Conservation (phyloP, 345 rosid species). For the Rhodamnia argentea region DNA sequence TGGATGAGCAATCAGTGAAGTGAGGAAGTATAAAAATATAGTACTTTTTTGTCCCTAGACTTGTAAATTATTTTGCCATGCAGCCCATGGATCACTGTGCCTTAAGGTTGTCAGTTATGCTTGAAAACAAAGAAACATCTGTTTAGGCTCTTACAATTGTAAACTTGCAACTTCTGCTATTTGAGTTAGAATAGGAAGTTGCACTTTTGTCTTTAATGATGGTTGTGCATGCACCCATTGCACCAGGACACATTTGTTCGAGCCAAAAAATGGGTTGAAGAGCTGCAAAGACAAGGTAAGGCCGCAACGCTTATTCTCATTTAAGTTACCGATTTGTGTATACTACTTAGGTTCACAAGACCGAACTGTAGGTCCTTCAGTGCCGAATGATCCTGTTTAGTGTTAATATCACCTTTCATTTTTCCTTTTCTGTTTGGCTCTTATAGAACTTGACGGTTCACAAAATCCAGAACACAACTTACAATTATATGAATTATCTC, state of each 20-base stretch:
- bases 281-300: slow-evolving; percentile 33
- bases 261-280: slow-evolving; percentile 39
- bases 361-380: neutral
- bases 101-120: neutral
- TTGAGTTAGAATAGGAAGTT: neutral
- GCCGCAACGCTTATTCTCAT: neutral
- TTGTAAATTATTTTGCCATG: neutral
- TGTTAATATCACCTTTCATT: neutral
- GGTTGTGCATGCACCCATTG: neutral
- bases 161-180: neutral
- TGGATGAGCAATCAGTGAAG: neutral
- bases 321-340: neutral
- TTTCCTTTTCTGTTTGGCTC: neutral
- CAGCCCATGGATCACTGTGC: neutral
- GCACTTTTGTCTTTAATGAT: neutral
- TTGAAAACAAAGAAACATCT: neutral
- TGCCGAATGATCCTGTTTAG: neutral
- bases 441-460: neutral
- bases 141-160: neutral
- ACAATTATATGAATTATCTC: neutral
- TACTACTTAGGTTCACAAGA: neutral
- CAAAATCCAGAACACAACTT: neutral
- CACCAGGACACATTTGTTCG: slow-evolving; percentile 29
- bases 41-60: neutral
- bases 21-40: neutral